Evolutionary conservation across 495 filamentous ascomycete genomes (phyloP), one percentile per base, ranked within the genome.

Genomic region (Talaromyces borbonicus): DNA sequence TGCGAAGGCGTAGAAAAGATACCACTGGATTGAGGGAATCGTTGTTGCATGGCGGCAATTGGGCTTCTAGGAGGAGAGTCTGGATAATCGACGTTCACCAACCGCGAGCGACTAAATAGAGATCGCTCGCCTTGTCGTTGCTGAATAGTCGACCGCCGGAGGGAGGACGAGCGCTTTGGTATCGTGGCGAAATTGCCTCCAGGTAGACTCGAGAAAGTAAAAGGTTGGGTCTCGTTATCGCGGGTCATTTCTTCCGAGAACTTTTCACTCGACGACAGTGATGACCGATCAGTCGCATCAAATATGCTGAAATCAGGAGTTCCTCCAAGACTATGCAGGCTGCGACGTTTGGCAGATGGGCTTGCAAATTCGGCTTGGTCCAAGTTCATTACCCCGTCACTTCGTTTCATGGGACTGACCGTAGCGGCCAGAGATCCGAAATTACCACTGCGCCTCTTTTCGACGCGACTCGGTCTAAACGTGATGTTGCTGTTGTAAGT

Each of bases 371-470:
- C 78, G 12, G 79, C 66, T 40, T 83, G 80, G 51, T 93, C 90
- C 11, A 93, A 61, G 55, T 85, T 85, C 84, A 94, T 92, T 11
- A 83, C 82, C 5, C 84, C 83, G 61, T 98, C 92, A 54, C 80
- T 93, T 39, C 93, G 79, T 66, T 97, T 97, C 35, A 98, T 65
- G 0, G 92, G 92, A 58, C 90, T 96, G 23, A 83, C 80, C 37
- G 83, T 79, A 15, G 73, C 61, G 12, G 80, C 66, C 25, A 73
- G 65, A 9, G 67, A 56, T 16, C 59, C 65, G 42, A 72, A 68
- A 8, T 64, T 69, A 4, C 66, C 69, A 52, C 67, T 73, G 9
- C 66, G 63, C 33, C 69, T 59, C 52, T 73, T 73, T 48, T 73
- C 69, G 14, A 70, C 59, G 14, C 68, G 63, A 19, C 16, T 42